Percentiles rank a stretch among this genome's conserved stretches.
phyloP scores from a whole-genome alignment of 139 green algal species.

The Ettlia oleoabundans region DNA sequence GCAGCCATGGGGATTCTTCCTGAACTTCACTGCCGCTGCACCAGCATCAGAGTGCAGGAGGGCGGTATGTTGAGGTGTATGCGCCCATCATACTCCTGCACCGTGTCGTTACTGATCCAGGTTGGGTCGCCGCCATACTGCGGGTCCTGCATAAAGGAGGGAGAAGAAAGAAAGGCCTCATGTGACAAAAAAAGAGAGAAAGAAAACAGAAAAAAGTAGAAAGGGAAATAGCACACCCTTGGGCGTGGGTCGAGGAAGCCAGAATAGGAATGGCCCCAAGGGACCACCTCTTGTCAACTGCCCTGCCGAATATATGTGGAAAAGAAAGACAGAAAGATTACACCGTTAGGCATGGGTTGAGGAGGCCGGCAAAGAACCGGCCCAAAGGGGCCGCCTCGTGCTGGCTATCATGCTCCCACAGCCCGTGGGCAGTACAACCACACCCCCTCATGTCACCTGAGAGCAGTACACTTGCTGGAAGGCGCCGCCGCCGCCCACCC shows the following conservation, averaged over 20 bases:
- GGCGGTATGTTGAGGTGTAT: conserved; percentile 58
- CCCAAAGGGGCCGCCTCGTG: too few relatives aligned
- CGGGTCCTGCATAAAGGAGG: conserved; percentile 21
- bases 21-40: conserved; percentile 27
- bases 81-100: conserved; percentile 53
- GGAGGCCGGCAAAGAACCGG: too few relatives aligned
- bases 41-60: conserved; percentile 56
- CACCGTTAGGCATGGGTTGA: too few relatives aligned
- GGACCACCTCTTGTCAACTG: too few relatives aligned
- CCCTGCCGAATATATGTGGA: too few relatives aligned
- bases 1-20: not conserved
- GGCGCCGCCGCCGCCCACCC: conserved; percentile 44
- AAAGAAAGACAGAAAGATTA: too few relatives aligned
- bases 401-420: not conserved
- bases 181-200: too few relatives aligned
- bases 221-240: too few relatives aligned
- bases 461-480: conserved; percentile 57
- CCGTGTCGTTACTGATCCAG: conserved; percentile 34
- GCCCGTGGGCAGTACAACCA: not conserved
- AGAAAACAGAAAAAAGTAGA: too few relatives aligned
- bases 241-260: too few relatives aligned
- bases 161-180: too few relatives aligned
- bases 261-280: too few relatives aligned
- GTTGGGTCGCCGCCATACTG: conserved; percentile 32
- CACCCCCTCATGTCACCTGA: conserved; percentile 22